phyloP scores from a whole-genome alignment of 2,329 filamentous ascomycete genomes.

The Ambrosiella cleistominuta region DNA sequence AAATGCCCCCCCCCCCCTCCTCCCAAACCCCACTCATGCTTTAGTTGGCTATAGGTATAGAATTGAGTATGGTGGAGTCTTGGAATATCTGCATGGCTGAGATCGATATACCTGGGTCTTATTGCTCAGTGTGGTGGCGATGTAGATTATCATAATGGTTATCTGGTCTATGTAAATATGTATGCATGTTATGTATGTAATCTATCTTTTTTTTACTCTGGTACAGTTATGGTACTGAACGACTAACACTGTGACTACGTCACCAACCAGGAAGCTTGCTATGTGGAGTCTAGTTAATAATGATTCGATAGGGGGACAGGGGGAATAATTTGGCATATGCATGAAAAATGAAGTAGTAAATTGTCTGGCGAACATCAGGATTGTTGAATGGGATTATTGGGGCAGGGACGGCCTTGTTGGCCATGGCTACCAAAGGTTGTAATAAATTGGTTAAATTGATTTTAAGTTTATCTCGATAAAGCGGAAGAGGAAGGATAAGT shows the following conservation, averaged over 20 bases:
- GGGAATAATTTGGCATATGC: conserved; percentile 12
- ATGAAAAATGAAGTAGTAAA: conserved; percentile 7
- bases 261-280: background rate
- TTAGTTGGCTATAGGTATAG: too few species aligned
- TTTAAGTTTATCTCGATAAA: background rate
- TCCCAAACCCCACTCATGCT: too few species aligned
- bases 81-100: too few species aligned
- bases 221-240: too few species aligned
- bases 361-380: conserved; percentile 2
- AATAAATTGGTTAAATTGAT: background rate
- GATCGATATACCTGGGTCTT: too few species aligned
- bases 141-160: background rate
- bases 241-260: background rate
- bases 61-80: too few species aligned
- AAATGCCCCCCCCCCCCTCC: too few species aligned
- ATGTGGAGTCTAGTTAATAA: background rate
- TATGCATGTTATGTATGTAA: too few species aligned
- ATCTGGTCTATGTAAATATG: background rate
- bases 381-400: background rate
- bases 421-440: background rate
- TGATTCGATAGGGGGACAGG: conserved; percentile 6
- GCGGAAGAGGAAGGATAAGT: too few species aligned
- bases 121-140: too few species aligned
- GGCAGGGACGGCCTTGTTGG: background rate
- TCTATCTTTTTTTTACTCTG: too few species aligned